These are phyloP conservation scores for Harringtonia lauricola DNA, from an alignment of 2,329 filamentous ascomycete genomes.

Conservation along the genomic window DNA sequence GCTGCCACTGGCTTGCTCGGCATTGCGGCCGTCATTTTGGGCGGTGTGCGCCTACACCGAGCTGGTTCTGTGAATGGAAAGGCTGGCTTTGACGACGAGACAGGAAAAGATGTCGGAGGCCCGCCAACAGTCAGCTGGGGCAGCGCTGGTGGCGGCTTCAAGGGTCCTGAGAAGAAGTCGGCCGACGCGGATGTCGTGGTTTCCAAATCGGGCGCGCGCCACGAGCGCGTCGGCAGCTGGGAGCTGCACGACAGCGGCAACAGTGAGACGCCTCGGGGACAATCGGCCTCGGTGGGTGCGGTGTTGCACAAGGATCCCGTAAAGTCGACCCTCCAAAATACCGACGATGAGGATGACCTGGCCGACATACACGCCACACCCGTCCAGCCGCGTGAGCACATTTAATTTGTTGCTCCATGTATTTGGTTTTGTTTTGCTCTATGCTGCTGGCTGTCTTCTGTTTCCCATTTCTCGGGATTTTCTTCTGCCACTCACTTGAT, in stretches of 20 bases:
- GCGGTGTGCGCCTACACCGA: conserved; percentile 19
- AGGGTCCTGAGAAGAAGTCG: conserved; percentile 31
- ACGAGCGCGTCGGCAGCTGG: conserved; percentile 39
- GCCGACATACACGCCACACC: conserved; percentile 24
- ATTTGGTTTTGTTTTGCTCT: neutral
- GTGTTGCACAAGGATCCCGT: conserved; percentile 12
- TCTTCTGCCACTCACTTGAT: conserved; percentile 7
- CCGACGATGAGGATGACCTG: conserved; percentile 20
- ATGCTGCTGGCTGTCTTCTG: neutral
- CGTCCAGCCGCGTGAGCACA: conserved; percentile 26
- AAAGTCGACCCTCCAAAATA: conserved; percentile 6
- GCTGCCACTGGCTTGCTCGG: conserved; percentile 19
- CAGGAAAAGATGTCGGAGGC: neutral
- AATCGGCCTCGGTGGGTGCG: neutral
- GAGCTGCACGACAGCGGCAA: conserved; percentile 23
- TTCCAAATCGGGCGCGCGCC: conserved; percentile 25
- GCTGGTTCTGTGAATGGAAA: neutral
- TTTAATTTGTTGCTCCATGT: conserved; percentile 15
- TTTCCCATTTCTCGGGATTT: neutral
- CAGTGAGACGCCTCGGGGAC: conserved; percentile 1
- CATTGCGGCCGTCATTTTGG: conserved; percentile 8
- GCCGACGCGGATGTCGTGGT: conserved; percentile 32
- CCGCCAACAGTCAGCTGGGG: no score
- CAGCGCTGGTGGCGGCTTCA: conserved; percentile 25
- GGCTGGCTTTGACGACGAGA: neutral